These are phyloP conservation scores for Hymenoscyphus repandus DNA, from an alignment of 2,329 filamentous ascomycete species.

Conservation along the genomic window DNA sequence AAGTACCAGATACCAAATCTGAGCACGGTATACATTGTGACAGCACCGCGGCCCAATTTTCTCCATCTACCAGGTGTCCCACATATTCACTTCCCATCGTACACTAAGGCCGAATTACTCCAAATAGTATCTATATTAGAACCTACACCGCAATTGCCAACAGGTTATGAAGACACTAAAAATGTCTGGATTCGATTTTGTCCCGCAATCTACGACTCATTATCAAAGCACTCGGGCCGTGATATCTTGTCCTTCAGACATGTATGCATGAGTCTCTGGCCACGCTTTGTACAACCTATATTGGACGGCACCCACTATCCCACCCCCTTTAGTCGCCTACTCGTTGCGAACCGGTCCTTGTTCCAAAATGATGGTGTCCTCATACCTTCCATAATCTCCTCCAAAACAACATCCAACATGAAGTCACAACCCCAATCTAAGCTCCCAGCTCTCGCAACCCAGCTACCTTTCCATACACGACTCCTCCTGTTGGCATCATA, in stretches of 20 bases:
- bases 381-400: slow-evolving; percentile 55
- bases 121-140: slow-evolving; percentile 60
- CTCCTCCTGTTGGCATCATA: slow-evolving; percentile 73
- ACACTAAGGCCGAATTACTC: slow-evolving; percentile 74
- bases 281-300: slow-evolving; percentile 75
- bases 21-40: slow-evolving; percentile 71
- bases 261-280: slow-evolving; percentile 74
- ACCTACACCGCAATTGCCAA: slow-evolving; percentile 43
- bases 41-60: slow-evolving; percentile 61
- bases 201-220: slow-evolving; percentile 78
- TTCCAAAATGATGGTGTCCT: slow-evolving; percentile 71
- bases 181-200: slow-evolving; percentile 79
- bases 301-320: slow-evolving; percentile 61
- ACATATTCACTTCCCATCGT: slow-evolving; percentile 78
- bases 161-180: slow-evolving; percentile 44
- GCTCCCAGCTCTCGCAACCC: slow-evolving; percentile 42
- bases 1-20: slow-evolving; percentile 68
- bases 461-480: slow-evolving; percentile 66
- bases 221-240: slow-evolving; percentile 74
- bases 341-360: slow-evolving; percentile 63
- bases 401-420: neutral
- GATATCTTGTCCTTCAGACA: slow-evolving; percentile 69
- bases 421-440: slow-evolving; percentile 11
- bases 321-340: slow-evolving; percentile 77
- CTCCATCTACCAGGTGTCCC: slow-evolving; percentile 67